These are phyloP conservation scores for Ormosia semicastrata DNA, from an alignment of 306 rosid genomes.

Conservation along the genomic window DNA sequence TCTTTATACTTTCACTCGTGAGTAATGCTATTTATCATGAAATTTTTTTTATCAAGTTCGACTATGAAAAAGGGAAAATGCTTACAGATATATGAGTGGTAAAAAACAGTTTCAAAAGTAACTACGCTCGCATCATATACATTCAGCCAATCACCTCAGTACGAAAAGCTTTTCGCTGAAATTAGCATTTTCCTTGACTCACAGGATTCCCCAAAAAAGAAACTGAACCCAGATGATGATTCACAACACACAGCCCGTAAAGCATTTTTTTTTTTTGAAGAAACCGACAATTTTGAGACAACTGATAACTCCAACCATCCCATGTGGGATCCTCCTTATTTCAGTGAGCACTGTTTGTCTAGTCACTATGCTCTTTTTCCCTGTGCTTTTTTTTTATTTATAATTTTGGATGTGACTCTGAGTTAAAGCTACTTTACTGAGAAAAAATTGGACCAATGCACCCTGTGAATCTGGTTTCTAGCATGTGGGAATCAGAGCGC, in stretches of 20 bases:
- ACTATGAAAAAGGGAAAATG: too few relatives aligned
- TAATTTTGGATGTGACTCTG: constrained; percentile 23
- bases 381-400: not conserved
- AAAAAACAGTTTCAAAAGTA: too few relatives aligned
- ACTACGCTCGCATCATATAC: too few relatives aligned
- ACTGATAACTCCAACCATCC: constrained; percentile 57
- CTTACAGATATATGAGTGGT: too few relatives aligned
- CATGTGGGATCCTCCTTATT: constrained; percentile 61
- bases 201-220: constrained; percentile 13
- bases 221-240: constrained; percentile 33
- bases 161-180: too few relatives aligned
- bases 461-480: constrained; percentile 35
- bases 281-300: constrained; percentile 63
- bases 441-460: constrained; percentile 18
- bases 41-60: too few relatives aligned
- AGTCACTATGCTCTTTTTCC: constrained; percentile 11
- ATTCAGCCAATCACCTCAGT: too few relatives aligned
- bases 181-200: too few relatives aligned
- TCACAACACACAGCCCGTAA: constrained; percentile 75
- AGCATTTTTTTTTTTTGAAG: constrained; percentile 22
- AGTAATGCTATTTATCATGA: too few relatives aligned
- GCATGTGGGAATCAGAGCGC: constrained; percentile 95
- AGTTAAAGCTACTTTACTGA: constrained; percentile 29
- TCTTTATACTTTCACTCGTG: too few relatives aligned
- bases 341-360: constrained; percentile 17